These are phyloP conservation scores for Populus hybrid DNA, from an alignment of 441 rosid species.

Conservation along the genomic window DNA sequence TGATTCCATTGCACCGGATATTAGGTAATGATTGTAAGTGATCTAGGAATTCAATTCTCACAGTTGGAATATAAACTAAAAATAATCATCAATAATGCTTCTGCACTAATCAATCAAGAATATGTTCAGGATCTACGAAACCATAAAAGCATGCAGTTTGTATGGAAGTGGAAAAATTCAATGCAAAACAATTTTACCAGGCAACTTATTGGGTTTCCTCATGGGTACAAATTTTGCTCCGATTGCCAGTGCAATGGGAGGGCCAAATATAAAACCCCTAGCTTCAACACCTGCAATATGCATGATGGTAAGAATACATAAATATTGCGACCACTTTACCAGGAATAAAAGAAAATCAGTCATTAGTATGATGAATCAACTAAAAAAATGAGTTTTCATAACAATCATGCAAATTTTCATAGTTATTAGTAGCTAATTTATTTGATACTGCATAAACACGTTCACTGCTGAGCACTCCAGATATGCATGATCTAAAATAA, in stretches of 20 bases:
- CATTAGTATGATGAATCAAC: not conserved
- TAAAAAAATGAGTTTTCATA: not conserved
- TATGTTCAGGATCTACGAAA: not conserved
- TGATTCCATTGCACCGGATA: not conserved
- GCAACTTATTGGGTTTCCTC: constrained; percentile 94
- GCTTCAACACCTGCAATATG: constrained; percentile 79
- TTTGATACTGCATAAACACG: not conserved
- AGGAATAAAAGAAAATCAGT: not conserved
- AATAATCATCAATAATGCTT: not conserved
- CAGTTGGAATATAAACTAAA: not conserved
- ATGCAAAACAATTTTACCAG: constrained; percentile 52
- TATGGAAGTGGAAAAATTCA: not conserved
- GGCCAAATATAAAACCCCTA: constrained; percentile 95
- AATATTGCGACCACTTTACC: not conserved
- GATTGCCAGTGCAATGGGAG: constrained; percentile 95
- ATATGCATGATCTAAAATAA: not conserved
- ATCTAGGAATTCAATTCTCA: not conserved
- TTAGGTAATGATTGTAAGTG: not conserved
- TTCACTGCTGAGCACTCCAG: not conserved
- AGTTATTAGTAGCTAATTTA: not conserved
- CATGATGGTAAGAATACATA: constrained; percentile 3
- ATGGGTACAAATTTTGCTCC: constrained; percentile 97
- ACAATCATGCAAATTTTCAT: not conserved
- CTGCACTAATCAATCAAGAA: not conserved
- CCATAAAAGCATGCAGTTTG: not conserved